A percentile compares a stretch with the other conserved stretches of the same genome.
Evolutionary conservation across 2,329 filamentous ascomycete species (phyloP).

Genomic region (Juglanconis sp.): DNA sequence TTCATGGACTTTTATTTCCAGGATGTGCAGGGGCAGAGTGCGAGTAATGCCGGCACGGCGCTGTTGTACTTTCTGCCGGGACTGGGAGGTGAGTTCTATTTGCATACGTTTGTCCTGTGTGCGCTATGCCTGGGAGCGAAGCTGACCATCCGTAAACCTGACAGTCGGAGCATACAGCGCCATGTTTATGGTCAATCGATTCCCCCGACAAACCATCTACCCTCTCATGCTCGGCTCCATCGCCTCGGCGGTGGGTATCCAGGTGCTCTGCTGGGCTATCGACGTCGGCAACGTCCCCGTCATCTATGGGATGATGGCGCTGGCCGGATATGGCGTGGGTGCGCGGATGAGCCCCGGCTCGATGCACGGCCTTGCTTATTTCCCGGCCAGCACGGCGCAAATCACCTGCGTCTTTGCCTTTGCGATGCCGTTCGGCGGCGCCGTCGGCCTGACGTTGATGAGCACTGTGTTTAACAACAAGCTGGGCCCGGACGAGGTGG

Average conservation of each 20-base stretch:
- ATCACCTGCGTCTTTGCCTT: slow-evolving; percentile 60
- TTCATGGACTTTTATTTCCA: slow-evolving; percentile 69
- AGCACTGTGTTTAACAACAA: slow-evolving; percentile 65
- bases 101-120: background rate
- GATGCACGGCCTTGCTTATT: slow-evolving; percentile 62
- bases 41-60: slow-evolving; percentile 50
- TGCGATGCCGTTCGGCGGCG: slow-evolving; percentile 61
- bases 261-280: slow-evolving; percentile 55
- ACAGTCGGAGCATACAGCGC: slow-evolving; percentile 54
- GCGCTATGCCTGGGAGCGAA: background rate
- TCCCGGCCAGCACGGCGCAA: slow-evolving; percentile 53
- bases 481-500: slow-evolving; percentile 16
- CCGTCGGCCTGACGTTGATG: slow-evolving; percentile 65
- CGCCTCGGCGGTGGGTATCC: slow-evolving; percentile 56
- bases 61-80: slow-evolving; percentile 65
- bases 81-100: slow-evolving; percentile 44
- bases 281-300: slow-evolving; percentile 43
- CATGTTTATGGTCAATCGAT: slow-evolving; percentile 57
- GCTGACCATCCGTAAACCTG: background rate
- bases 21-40: slow-evolving; percentile 51
- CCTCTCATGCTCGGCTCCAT: slow-evolving; percentile 55
- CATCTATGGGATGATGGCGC: slow-evolving; percentile 64
- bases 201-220: slow-evolving; percentile 59
- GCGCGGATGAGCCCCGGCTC: slow-evolving; percentile 61
- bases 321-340: slow-evolving; percentile 61